Evolutionary conservation across 192 early-diverging fungal genomes (phyloP), one percentile per base, ranked within the genome.

Genomic region (Coemansia javaensis): DNA sequence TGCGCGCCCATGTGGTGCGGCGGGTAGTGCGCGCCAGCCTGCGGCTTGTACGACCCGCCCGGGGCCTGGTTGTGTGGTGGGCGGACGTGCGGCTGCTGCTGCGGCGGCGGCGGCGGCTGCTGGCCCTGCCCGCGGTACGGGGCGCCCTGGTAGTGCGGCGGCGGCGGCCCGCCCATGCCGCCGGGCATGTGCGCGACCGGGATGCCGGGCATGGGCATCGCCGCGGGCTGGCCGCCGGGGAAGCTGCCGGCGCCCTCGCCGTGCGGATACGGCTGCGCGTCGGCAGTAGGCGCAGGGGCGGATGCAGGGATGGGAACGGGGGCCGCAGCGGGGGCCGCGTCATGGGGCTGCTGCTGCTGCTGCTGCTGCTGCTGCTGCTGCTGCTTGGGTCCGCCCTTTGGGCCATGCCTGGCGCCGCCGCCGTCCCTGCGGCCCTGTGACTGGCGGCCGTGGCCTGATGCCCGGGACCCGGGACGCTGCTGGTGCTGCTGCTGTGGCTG

Each of bases 61-160:
- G 55, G 64, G 40, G 59, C 46, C 50, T 74, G 63, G 53, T 20
- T 63, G 45, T 62, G 70, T n/a, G 58, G 59, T 2, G 63, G 69
- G 0, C 70, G 64, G 22, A 62, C 52, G 42, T 74, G 70, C n/a
- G n/a, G n/a, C n/a, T n/a, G n/a, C n/a, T n/a, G n/a, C n/a, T n/a
- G n/a, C n/a, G n/a, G n/a, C n/a, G n/a, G n/a, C n/a, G n/a, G n/a
- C n/a, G n/a, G n/a, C n/a, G n/a, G n/a, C 25, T 50, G 56, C 38
- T 55, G 57, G n/a, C 53, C 39, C 33, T 63, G 60, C 1, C 55
- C 53, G 54, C 70, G 63, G 23, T 74, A 67, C 4, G 63, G 70
- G 46, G 32, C 50, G 43, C 47, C 51, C 15, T 48, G 36, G 31
- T 63, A 67, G 54, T 62, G 64, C 20, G 54, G 64, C 39, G 20